Evolutionary conservation across 768 basidiomycete species (phyloP).

Genomic region (Boletus subparvulus): DNA sequence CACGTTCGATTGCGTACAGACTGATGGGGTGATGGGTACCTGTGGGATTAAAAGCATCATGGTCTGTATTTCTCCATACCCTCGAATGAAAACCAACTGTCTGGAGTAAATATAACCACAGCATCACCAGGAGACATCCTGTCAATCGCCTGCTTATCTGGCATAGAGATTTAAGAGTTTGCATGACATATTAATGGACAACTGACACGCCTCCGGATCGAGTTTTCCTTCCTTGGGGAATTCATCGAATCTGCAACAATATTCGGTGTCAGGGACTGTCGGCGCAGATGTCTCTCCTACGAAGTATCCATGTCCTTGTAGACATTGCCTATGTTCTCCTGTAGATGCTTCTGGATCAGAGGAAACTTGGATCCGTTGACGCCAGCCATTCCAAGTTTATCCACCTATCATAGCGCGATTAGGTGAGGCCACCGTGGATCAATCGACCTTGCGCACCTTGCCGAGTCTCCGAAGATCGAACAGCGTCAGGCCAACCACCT

Average conservation of each 20-base stretch:
- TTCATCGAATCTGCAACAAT: conserved; percentile 60
- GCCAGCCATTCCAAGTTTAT: conserved; percentile 82
- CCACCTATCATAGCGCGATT: conserved; percentile 44
- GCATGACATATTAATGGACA: neutral
- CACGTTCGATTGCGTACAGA: conserved; percentile 80
- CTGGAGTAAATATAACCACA: conserved; percentile 92
- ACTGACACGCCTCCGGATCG: conserved; percentile 82
- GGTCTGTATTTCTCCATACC: neutral
- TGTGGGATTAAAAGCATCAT: conserved; percentile 27
- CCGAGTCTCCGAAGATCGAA: conserved; percentile 86
- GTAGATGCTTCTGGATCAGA: conserved; percentile 75
- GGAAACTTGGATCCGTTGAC: conserved; percentile 89
- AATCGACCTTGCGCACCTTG: conserved; percentile 49
- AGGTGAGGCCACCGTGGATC: conserved; percentile 8
- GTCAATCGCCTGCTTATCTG: conserved; percentile 82
- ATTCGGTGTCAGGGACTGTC: neutral
- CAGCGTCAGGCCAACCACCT: conserved; percentile 88
- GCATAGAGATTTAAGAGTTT: neutral
- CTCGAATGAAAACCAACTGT: conserved; percentile 50
- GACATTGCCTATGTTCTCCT: conserved; percentile 75
- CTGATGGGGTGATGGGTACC: conserved; percentile 85
- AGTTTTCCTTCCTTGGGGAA: conserved; percentile 70
- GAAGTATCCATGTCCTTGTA: conserved; percentile 88
- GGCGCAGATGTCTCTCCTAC: conserved; percentile 41
- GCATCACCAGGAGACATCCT: conserved; percentile 77